Evolutionary conservation across 2,329 filamentous ascomycete species (phyloP), one percentile per base, ranked within the genome.

Genomic region (Aspergillus arachidicola): DNA sequence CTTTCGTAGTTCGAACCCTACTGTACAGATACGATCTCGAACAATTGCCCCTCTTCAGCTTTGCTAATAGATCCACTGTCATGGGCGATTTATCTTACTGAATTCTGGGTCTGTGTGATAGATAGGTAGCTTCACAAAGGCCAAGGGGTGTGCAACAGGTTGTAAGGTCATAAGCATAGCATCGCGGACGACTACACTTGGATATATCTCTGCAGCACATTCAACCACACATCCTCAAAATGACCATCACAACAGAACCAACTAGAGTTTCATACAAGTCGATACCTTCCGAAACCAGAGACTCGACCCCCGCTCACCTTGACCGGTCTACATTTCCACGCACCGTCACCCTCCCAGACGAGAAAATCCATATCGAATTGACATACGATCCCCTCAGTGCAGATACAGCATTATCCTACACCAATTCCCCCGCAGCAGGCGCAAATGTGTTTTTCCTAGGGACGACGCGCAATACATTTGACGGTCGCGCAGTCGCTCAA

Each of bases 391-490:
- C 75, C 3, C 79, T 82, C 32, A 70, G 79, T 61, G 70, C 79
- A 30, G 70, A 71, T 58, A 63, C 63, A 36, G 73, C 73, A 46
- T 71, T 82, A 6, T 59, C 67, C 0, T 72, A 77, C 43, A 77
- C 77, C 30, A 75, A 76, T 48, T 82, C 80, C 1, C 77, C 80
- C 1, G 61, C 72, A 10, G 79, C 79, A 9, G 80, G 80, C 14
- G 80, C 80, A 60, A 82, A 82, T 56, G 71, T 81, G 2, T 75
- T 82, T 50, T 82, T 82, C 69, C 73, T 81, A 30, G 80, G 80
- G 60, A 82, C 80, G n/a, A 82, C 80, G 0, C 77, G 80, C 36
- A 71, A 81, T 68, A 79, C 76, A 26, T 81, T 81, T 64, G 75
- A 79, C 51, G 67, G 71, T 64, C 75, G 76, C 14, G 68, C 77